A percentile compares a stretch with the other conserved stretches of the same genome.
These are phyloP conservation scores for Auricularia auricula-judae DNA, from an alignment of 768 basidiomycete species.

Conservation along the genomic window DNA sequence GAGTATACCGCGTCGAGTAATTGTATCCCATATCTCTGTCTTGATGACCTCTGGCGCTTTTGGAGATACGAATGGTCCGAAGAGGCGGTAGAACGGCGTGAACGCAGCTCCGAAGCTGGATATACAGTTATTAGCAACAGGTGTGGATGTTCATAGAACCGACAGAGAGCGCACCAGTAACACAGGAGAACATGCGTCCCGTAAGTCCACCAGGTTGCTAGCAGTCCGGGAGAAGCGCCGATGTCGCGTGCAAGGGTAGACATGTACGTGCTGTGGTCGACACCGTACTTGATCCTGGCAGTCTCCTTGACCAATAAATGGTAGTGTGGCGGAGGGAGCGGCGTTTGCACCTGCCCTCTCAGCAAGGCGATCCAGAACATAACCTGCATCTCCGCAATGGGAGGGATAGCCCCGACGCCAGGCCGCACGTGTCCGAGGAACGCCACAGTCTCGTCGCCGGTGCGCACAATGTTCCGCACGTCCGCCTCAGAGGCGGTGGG, in stretches of 20 bases:
- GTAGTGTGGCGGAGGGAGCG: conserved; percentile 37
- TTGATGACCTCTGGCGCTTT: conserved; percentile 33
- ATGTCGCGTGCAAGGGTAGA: conserved; percentile 47
- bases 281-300: conserved; percentile 48
- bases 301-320: conserved; percentile 40
- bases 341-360: conserved; percentile 29
- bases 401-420: conserved; percentile 48
- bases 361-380: conserved; percentile 47
- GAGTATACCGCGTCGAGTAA: conserved; percentile 38
- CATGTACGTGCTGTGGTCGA: conserved; percentile 47
- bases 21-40: conserved; percentile 52
- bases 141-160: background rate
- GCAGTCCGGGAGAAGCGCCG: conserved; percentile 39
- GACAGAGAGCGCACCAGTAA: conserved; percentile 34
- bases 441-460: conserved; percentile 34
- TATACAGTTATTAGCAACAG: background rate
- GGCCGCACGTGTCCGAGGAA: conserved; percentile 50
- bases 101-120: conserved; percentile 48
- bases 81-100: conserved; percentile 45
- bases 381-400: conserved; percentile 49
- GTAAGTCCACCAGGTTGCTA: conserved; percentile 35
- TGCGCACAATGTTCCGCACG: conserved; percentile 30
- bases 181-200: conserved; percentile 39
- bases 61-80: conserved; percentile 37
- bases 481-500: conserved; percentile 31